Base-by-base conservation (phyloP, 352 stramenopile genomes). In the Aphanomyces stellatus region DNA sequence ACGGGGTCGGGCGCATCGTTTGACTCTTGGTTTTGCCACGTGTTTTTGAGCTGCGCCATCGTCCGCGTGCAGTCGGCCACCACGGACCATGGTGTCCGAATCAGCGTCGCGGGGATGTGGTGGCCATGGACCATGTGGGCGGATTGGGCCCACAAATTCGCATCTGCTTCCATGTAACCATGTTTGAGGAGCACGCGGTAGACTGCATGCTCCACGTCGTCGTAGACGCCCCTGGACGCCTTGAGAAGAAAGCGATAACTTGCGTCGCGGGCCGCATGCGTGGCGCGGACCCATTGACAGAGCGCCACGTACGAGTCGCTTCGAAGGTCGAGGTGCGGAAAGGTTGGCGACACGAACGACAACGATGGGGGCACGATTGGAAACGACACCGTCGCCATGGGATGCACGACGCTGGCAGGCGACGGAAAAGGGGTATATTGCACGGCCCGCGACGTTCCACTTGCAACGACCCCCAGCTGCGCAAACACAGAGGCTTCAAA, bases 151-250 rank as follows among this genome's bases (percentile, higher is more conserved):
- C 70, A 68, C 1, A 35, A 24, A 2, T 76, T 22, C 27, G 72
- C 70, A 35, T 74, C 82, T 34, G 42, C 40, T 0, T 51, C 60
- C 4, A 75, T 59, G 11, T 72, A 66, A 19, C 76, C 74, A n/a
- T 90, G 84, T 37, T 92, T 72, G 28, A 92, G 28, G 7, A 92
- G 49, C 3, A 66, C 76, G 2, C 80, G 79, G 49, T 91, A 92
- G 15, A 78, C 67, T 0, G 75, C 69, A 11, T 66, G 28, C 69
- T 95, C 87, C 0, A 93, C 77, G n/a, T 64, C 57, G 3, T 65
- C 62, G 19, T 53, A 34, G 10, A 55, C 6, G 10, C 22, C 30
- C 15, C 24, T 19, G 27, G 51, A 62, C 5, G 13, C 68, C 70
- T 49, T 69, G 49, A 79, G 17, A 3, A 91, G 71, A 77, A 93